Evolutionary conservation across 1,139 yeast species (phyloP).

Genomic region (Magnusiomyces clavatus): DNA sequence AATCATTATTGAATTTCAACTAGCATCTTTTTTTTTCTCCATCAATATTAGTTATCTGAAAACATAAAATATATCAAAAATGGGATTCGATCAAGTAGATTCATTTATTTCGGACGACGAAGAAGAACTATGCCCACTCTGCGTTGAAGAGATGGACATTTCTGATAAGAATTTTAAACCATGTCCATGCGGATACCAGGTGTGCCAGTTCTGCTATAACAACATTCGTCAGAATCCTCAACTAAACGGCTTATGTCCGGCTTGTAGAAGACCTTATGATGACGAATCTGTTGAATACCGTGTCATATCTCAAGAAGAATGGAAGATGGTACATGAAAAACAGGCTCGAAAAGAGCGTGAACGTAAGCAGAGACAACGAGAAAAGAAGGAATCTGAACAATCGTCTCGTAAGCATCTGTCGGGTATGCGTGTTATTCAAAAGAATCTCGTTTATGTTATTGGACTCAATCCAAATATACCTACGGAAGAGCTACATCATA

Average conservation of each 20-base stretch:
- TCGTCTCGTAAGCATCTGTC: slow-evolving; percentile 74
- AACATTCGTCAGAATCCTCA: slow-evolving; percentile 79
- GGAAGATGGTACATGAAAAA: slow-evolving; percentile 15
- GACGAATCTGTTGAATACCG: slow-evolving; percentile 89
- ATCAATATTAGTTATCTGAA: neutral
- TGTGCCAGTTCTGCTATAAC: slow-evolving; percentile 96
- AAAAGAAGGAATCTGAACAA: slow-evolving; percentile 83
- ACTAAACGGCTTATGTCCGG: slow-evolving; percentile 92
- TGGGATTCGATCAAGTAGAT: slow-evolving; percentile 31
- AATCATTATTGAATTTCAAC: neutral
- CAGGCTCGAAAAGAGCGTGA: slow-evolving; percentile 35
- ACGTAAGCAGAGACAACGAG: slow-evolving; percentile 83
- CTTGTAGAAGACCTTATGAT: slow-evolving; percentile 89
- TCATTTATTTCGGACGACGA: slow-evolving; percentile 69
- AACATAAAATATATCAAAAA: slow-evolving; percentile 10
- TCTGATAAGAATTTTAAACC: slow-evolving; percentile 96
- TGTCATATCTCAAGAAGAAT: slow-evolving; percentile 74
- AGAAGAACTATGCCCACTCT: slow-evolving; percentile 76
- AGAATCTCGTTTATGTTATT: slow-evolving; percentile 92
- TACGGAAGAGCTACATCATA: slow-evolving; percentile 80
- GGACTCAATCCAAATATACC: slow-evolving; percentile 89
- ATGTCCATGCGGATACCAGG: slow-evolving; percentile 98
- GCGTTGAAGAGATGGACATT: slow-evolving; percentile 88
- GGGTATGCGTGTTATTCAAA: slow-evolving; percentile 95
- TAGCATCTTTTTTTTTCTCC: neutral